Evolutionary conservation across 176 grass and related monocot genomes (phyloP).

Genomic region (Coix lacrymajobi): DNA sequence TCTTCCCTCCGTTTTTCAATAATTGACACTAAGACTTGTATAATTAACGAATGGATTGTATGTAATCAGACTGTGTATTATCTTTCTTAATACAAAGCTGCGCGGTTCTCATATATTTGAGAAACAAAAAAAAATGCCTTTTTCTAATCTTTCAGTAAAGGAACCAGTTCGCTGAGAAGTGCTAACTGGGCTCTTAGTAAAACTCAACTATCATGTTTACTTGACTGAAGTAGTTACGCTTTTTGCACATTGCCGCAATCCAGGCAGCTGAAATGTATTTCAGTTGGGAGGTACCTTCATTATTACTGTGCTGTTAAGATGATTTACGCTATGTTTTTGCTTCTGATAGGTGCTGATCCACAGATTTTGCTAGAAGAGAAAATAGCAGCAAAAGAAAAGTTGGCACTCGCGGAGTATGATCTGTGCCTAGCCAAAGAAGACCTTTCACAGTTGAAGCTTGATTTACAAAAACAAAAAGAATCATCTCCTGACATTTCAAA

Average conservation of each 20-base stretch:
- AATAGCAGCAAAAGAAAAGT: constrained; percentile 64
- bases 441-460: constrained; percentile 61
- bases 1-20: neutral
- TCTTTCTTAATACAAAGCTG: neutral
- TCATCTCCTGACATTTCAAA: constrained; percentile 43
- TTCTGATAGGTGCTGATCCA: constrained; percentile 81
- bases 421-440: constrained; percentile 90
- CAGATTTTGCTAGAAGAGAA: constrained; percentile 94
- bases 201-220: constrained; percentile 1
- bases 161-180: neutral
- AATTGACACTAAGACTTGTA: no score
- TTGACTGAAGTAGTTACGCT: neutral
- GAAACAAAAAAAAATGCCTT: neutral
- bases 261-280: neutral
- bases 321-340: constrained; percentile 5
- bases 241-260: neutral
- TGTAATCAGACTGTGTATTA: neutral
- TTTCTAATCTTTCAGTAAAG: neutral
- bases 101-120: neutral
- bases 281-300: neutral
- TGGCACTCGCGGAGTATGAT: constrained; percentile 76
- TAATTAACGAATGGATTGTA: neutral
- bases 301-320: neutral
- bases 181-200: neutral
- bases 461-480: constrained; percentile 75